A percentile compares a stretch with the other conserved stretches of the same genome.
phyloP scores from a whole-genome alignment of 768 basidiomycete genomes.

The Collybia mongolica region DNA sequence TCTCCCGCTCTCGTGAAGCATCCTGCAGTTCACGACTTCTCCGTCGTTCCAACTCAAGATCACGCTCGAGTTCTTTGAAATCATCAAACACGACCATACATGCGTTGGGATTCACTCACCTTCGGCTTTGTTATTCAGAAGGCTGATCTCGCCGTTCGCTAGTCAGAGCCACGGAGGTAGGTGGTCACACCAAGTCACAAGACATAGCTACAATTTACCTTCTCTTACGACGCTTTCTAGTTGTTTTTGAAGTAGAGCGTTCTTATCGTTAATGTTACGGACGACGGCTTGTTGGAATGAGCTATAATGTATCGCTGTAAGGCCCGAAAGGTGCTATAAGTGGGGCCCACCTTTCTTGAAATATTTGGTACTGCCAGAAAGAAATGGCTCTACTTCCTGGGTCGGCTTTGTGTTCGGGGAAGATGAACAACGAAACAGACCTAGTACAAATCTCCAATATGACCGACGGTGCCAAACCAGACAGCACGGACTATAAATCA shows the following conservation, averaged over 20 bases:
- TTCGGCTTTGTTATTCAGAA: constrained; percentile 66
- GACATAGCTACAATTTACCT: constrained; percentile 46
- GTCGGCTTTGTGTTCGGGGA: not conserved
- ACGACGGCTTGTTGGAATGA: constrained; percentile 85
- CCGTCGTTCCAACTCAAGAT: constrained; percentile 76
- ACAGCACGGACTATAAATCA: constrained; percentile 71
- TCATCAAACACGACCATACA: not conserved
- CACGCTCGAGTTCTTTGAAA: constrained; percentile 67
- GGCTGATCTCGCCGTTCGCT: constrained; percentile 78
- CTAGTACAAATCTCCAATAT: constrained; percentile 83
- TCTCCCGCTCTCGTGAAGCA: constrained; percentile 71
- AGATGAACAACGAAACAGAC: constrained; percentile 29
- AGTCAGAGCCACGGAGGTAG: not conserved
- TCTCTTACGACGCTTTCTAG: constrained; percentile 83
- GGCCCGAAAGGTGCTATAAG: not conserved
- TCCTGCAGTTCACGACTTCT: constrained; percentile 77
- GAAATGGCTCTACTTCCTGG: constrained; percentile 61
- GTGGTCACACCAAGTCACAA: not conserved
- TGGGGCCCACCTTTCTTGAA: constrained; percentile 74
- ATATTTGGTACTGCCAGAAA: constrained; percentile 90
- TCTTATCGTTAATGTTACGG: constrained; percentile 79
- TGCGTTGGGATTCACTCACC: constrained; percentile 35
- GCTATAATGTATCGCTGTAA: constrained; percentile 28
- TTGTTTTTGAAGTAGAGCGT: constrained; percentile 80
- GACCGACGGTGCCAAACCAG: constrained; percentile 71